Evolutionary conservation across 176 grass and related monocot genomes (phyloP), one percentile per base, ranked within the genome.

Genomic region (Lolium multiflorum): DNA sequence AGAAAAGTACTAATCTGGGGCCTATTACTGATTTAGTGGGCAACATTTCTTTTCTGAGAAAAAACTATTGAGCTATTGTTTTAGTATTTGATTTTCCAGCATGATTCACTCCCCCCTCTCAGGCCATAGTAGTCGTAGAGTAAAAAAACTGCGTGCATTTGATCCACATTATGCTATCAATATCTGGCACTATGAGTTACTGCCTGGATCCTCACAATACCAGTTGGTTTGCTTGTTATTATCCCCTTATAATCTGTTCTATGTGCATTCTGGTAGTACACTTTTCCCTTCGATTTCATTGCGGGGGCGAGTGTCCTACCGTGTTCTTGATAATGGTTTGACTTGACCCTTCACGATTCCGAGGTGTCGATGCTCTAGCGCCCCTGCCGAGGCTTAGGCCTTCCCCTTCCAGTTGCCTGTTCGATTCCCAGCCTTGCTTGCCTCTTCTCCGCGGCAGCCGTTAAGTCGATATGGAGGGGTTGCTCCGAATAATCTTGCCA

Each of bases 401-500:
- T 67, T 67, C 1, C 64, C n/a, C n/a, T n/a, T n/a, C n/a, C n/a
- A n/a, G n/a, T n/a, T n/a, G n/a, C n/a, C n/a, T n/a, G n/a, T n/a
- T 67, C 37, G 64, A 67, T 67, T 37, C 64, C 1, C 14, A 37
- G 3, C 28, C 15, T 68, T 68, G 6, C 31, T 10, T 67, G 15
- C 65, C 65, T 14, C 28, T 37, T 67, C 26, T 15, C 14, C 38
- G 64, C 28, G 6, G 26, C 28, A 38, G 12, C 64, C 26, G 6
- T 31, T 66, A 35, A 37, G 26, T 11, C 31, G 26, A 67, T 38
- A 37, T 38, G 64, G 14, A 67, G 15, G 16, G 28, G 17, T 66
- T 67, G 28, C 64, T 67, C 37, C 28, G 64, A 67, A 67, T 38
- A 17, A 67, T 67, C 64, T 67, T 67, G 28, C 64, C 41, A 35